Evolutionary conservation across 805 yeast genomes (phyloP).

Genomic region (Tetrapisispora pingtungensis): DNA sequence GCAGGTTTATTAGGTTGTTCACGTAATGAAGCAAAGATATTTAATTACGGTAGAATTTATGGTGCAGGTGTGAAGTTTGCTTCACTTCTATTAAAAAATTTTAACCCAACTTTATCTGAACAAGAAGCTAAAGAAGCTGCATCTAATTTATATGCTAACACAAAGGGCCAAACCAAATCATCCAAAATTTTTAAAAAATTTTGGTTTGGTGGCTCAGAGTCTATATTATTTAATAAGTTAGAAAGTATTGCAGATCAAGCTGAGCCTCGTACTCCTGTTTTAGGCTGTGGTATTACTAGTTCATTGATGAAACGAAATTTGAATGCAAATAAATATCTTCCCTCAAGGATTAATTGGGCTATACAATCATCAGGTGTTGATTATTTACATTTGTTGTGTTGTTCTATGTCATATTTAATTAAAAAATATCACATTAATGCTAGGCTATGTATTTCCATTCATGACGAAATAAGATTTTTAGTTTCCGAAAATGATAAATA

Average conservation of each 20-base stretch:
- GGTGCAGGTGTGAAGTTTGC: constrained; percentile 97
- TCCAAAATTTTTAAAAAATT: constrained; percentile 29
- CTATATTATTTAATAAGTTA: constrained; percentile 78
- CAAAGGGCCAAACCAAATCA: constrained; percentile 58
- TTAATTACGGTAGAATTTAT: constrained; percentile 93
- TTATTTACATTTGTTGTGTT: constrained; percentile 73
- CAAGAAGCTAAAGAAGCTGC: constrained; percentile 60
- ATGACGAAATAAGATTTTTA: constrained; percentile 84
- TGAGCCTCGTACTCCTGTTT: constrained; percentile 77
- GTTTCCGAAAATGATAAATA: constrained; percentile 66
- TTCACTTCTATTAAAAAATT: constrained; percentile 67
- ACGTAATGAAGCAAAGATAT: constrained; percentile 86
- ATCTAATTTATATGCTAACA: constrained; percentile 56
- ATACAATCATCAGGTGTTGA: constrained; percentile 98
- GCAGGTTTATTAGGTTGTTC: constrained; percentile 82
- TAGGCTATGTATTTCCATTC: constrained; percentile 77
- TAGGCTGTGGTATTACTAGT: constrained; percentile 87
- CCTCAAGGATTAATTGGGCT: constrained; percentile 94
- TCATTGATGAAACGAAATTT: constrained; percentile 64
- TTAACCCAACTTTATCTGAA: constrained; percentile 62
- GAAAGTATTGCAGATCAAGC: constrained; percentile 80
- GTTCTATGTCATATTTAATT: constrained; percentile 78
- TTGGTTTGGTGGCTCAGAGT: constrained; percentile 90
- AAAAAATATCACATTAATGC: constrained; percentile 59
- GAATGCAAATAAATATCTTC: constrained; percentile 52